These are phyloP conservation scores for Chaetomidium leptoderma DNA, from an alignment of 495 filamentous ascomycete species.

Conservation along the genomic window DNA sequence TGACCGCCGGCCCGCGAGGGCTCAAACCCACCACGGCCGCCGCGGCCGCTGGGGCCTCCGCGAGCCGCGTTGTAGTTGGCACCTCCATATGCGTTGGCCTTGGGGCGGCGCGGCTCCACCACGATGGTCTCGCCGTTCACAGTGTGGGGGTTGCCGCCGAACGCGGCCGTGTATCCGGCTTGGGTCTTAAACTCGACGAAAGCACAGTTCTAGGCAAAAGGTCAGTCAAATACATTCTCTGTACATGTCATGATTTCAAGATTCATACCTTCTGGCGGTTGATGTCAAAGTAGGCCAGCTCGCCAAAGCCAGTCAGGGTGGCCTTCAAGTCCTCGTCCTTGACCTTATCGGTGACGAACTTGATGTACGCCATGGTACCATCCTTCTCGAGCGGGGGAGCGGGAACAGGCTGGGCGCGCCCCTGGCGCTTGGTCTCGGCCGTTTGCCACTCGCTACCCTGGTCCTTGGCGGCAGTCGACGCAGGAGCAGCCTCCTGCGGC, in stretches of 20 bases:
- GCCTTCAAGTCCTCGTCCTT: slow-evolving; percentile 61
- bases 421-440: slow-evolving; percentile 78
- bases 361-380: slow-evolving; percentile 77
- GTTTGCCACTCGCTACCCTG: slow-evolving; percentile 69
- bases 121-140: slow-evolving; percentile 74
- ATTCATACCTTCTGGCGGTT: slow-evolving; percentile 76
- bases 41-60: slow-evolving; percentile 52
- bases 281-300: slow-evolving; percentile 82
- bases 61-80: slow-evolving; percentile 60
- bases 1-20: slow-evolving; percentile 55
- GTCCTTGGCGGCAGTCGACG: slow-evolving; percentile 39
- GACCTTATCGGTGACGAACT: slow-evolving; percentile 87
- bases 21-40: slow-evolving; percentile 63
- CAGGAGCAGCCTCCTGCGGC: slow-evolving; percentile 27
- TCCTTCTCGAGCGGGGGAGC: slow-evolving; percentile 56
- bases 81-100: slow-evolving; percentile 60
- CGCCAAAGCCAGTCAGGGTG: slow-evolving; percentile 66
- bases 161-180: slow-evolving; percentile 73
- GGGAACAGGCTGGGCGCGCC: slow-evolving; percentile 54
- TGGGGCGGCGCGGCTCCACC: slow-evolving; percentile 85
- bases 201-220: slow-evolving; percentile 73
- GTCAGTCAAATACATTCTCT: slow-evolving; percentile 24
- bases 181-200: slow-evolving; percentile 87
- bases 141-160: slow-evolving; percentile 78
- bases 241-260: background rate